Percentiles rank a stretch among this genome's conserved stretches.
phyloP scores from a whole-genome alignment of 2,329 filamentous ascomycete genomes.

The Penicillium sp. region DNA sequence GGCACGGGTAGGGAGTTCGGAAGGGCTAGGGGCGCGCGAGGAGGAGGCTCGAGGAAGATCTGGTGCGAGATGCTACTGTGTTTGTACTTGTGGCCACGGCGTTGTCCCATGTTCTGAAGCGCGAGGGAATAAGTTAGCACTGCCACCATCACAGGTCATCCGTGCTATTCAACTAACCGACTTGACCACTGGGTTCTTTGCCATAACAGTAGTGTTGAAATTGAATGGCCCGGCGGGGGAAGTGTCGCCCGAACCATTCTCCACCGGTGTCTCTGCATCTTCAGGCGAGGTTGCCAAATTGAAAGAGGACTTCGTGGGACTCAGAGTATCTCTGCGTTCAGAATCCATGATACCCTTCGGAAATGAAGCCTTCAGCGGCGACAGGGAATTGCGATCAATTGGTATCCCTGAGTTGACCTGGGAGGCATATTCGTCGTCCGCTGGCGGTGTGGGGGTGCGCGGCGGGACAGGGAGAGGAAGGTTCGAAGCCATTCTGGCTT shows the following conservation, averaged over 20 bases:
- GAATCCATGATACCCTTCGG: constrained; percentile 21
- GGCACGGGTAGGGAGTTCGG: constrained; percentile 90
- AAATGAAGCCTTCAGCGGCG: constrained; percentile 44
- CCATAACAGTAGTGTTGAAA: constrained; percentile 79
- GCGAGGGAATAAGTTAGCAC: constrained; percentile 20
- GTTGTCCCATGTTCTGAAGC: constrained; percentile 76
- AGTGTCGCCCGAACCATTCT: constrained; percentile 31
- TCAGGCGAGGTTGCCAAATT: constrained; percentile 27
- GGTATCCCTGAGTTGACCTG: constrained; percentile 24
- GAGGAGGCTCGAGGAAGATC: constrained; percentile 90
- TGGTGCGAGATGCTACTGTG: constrained; percentile 95
- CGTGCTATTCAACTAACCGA: constrained; percentile 55
- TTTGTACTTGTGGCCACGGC: constrained; percentile 95
- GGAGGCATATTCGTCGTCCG: constrained; percentile 40
- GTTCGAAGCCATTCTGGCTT: constrained; percentile 54
- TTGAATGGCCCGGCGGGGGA: constrained; percentile 71
- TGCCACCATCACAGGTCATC: neutral
- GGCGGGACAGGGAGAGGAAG: constrained; percentile 60
- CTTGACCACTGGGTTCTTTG: constrained; percentile 68
- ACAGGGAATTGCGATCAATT: constrained; percentile 48
- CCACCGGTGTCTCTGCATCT: constrained; percentile 24
- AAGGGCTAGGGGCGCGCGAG: constrained; percentile 78
- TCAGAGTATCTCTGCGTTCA: constrained; percentile 26
- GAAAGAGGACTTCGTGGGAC: constrained; percentile 36
- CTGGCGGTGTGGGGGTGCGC: constrained; percentile 63